Conservation (phyloP, 257 asterid genomes). For the Linderniella brevidens region DNA sequence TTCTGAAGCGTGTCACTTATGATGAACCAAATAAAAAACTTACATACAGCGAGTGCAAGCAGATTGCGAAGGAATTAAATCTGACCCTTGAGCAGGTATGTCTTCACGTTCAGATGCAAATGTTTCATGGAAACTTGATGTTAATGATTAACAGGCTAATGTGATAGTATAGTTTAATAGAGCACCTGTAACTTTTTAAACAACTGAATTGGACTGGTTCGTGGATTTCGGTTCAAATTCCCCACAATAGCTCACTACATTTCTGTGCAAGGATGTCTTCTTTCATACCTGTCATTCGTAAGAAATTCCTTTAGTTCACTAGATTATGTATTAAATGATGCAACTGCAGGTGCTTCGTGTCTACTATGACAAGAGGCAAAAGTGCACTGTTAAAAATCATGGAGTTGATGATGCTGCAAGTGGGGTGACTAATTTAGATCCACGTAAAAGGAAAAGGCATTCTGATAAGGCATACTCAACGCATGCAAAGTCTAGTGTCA, state of each 20-base stretch:
- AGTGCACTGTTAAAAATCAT: slow-evolving; percentile 23
- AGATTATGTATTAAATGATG: not conserved
- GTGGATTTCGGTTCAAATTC: too few relatives aligned
- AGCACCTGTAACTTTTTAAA: too few relatives aligned
- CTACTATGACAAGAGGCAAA: slow-evolving; percentile 47
- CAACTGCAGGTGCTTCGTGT: slow-evolving; percentile 69
- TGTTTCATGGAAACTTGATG: slow-evolving; percentile 1
- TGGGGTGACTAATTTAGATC: slow-evolving; percentile 14
- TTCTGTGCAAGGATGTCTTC: too few relatives aligned
- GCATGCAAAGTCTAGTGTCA: slow-evolving; percentile 17
- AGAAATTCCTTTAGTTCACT: too few relatives aligned
- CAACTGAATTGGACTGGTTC: too few relatives aligned
- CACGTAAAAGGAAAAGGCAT: slow-evolving; percentile 37
- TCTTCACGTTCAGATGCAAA: too few relatives aligned
- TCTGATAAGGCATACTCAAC: slow-evolving; percentile 23
- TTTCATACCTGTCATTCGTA: too few relatives aligned
- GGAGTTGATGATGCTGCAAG: slow-evolving; percentile 26
- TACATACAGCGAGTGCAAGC: slow-evolving; percentile 49
- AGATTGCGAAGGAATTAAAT: slow-evolving; percentile 72
- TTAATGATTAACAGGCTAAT: too few relatives aligned
- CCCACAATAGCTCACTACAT: too few relatives aligned
- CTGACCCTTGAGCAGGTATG: slow-evolving; percentile 80
- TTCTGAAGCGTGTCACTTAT: slow-evolving; percentile 37
- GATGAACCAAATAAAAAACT: slow-evolving; percentile 49
- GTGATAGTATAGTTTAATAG: slow-evolving; percentile 5